These are phyloP conservation scores for Termitomyces sp. DNA, from an alignment of 768 basidiomycete genomes.

Conservation along the genomic window DNA sequence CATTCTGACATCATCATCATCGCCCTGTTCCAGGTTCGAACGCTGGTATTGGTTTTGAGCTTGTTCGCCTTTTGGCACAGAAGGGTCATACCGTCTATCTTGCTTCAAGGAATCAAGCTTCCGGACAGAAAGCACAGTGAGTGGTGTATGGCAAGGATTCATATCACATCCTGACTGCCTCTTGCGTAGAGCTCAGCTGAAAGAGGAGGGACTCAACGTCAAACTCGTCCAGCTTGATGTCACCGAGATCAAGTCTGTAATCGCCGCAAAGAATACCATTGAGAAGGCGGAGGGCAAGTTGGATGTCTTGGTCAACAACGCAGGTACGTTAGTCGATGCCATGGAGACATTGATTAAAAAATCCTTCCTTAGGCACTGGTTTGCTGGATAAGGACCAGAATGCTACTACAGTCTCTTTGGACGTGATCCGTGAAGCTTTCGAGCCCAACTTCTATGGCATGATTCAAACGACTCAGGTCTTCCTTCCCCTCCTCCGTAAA, in stretches of 20 bases:
- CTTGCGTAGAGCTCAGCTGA: constrained; percentile 15
- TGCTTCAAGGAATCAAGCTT: constrained; percentile 32
- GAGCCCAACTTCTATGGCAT: constrained; percentile 41
- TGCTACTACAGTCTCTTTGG: constrained; percentile 27
- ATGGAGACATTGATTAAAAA: neutral
- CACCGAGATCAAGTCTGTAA: constrained; percentile 27
- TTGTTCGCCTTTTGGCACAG: constrained; percentile 36
- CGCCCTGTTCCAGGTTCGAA: constrained; percentile 28
- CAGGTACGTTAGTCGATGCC: constrained; percentile 21
- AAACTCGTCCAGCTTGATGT: constrained; percentile 35
- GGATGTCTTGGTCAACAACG: constrained; percentile 44
- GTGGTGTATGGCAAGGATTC: constrained; percentile 6
- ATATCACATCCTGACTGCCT: neutral
- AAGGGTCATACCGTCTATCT: constrained; percentile 41
- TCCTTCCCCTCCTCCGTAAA: constrained; percentile 36
- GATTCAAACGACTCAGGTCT: constrained; percentile 36
- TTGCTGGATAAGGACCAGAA: constrained; percentile 27
- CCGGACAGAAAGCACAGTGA: constrained; percentile 37
- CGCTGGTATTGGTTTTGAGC: constrained; percentile 41
- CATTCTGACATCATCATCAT: neutral
- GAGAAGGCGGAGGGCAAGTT: constrained; percentile 34
- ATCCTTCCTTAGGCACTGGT: constrained; percentile 19
- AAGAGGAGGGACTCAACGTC: constrained; percentile 18
- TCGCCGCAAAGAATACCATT: constrained; percentile 29
- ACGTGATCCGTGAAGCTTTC: constrained; percentile 28